Conservation (phyloP, 306 rosid genomes). For the Quercus mongolica region DNA sequence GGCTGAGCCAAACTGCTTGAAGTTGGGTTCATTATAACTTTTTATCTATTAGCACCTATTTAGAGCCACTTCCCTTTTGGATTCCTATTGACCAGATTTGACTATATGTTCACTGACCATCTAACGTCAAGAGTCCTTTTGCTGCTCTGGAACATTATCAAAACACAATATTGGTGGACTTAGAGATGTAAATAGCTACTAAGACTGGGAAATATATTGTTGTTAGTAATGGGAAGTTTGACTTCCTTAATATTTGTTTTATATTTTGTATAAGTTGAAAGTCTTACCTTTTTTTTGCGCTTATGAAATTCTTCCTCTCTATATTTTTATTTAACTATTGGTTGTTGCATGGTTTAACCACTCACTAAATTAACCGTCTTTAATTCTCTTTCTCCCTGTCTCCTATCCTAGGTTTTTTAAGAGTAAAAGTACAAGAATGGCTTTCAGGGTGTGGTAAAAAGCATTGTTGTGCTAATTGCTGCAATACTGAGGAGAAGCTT, state of each 20-base stretch:
- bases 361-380: background rate
- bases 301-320: background rate
- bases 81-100: too few relatives aligned
- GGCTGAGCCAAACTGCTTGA: too few relatives aligned
- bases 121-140: too few relatives aligned
- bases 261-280: background rate
- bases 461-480: constrained; percentile 51
- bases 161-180: background rate
- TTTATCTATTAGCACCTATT: too few relatives aligned
- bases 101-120: too few relatives aligned
- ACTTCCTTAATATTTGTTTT: too few relatives aligned
- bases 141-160: background rate
- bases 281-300: background rate
- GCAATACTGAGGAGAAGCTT: constrained; percentile 42
- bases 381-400: constrained; percentile 20
- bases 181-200: background rate
- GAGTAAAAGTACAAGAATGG: constrained; percentile 65
- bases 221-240: background rate
- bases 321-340: background rate
- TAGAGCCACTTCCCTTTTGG: too few relatives aligned
- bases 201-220: background rate
- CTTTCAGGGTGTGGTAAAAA: constrained; percentile 66
- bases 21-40: too few relatives aligned
- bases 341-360: constrained; percentile 12
- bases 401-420: constrained; percentile 57